These are phyloP conservation scores for Platismatia glauca DNA, from an alignment of 495 filamentous ascomycete species.

Conservation along the genomic window DNA sequence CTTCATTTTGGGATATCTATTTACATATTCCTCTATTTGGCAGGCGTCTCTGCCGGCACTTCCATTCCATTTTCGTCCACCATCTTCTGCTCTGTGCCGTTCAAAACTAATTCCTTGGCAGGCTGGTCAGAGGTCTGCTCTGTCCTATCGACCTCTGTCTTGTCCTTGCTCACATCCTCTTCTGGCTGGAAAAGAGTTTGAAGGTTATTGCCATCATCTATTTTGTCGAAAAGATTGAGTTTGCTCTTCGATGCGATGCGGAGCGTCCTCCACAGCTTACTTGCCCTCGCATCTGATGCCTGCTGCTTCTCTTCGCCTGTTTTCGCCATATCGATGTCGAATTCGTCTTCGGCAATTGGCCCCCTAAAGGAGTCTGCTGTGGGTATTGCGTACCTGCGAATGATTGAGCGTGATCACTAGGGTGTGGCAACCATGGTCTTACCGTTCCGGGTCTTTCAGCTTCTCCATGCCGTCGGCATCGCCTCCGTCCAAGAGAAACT, in stretches of 20 bases:
- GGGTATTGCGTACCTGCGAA: constrained; percentile 41
- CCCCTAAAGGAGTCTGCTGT: constrained; percentile 47
- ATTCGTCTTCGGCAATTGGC: constrained; percentile 59
- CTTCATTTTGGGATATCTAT: neutral
- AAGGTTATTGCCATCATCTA: constrained; percentile 69
- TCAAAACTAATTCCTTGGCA: neutral
- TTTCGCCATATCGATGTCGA: constrained; percentile 74
- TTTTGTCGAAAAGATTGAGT: constrained; percentile 71
- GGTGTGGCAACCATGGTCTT: neutral
- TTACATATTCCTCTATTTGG: neutral
- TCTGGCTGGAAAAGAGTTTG: constrained; percentile 42
- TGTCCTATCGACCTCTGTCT: constrained; percentile 25
- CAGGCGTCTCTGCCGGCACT: neutral
- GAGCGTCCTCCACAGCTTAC: constrained; percentile 81
- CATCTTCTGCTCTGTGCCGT: neutral
- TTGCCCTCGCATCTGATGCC: constrained; percentile 60
- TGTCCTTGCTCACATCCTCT: constrained; percentile 27
- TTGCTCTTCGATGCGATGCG: constrained; percentile 65
- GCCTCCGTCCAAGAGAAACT: constrained; percentile 62
- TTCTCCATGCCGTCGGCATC: constrained; percentile 45
- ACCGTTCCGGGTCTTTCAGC: constrained; percentile 51
- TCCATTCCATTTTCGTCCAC: constrained; percentile 2
- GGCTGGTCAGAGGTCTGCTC: constrained; percentile 10
- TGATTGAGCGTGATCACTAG: constrained; percentile 5
- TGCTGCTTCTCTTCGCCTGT: constrained; percentile 59